A percentile compares a stretch with the other conserved stretches of the same genome.
Conservation (phyloP, 1,284 basidiomycete genomes). For the Fomitopsis schrenkii region DNA sequence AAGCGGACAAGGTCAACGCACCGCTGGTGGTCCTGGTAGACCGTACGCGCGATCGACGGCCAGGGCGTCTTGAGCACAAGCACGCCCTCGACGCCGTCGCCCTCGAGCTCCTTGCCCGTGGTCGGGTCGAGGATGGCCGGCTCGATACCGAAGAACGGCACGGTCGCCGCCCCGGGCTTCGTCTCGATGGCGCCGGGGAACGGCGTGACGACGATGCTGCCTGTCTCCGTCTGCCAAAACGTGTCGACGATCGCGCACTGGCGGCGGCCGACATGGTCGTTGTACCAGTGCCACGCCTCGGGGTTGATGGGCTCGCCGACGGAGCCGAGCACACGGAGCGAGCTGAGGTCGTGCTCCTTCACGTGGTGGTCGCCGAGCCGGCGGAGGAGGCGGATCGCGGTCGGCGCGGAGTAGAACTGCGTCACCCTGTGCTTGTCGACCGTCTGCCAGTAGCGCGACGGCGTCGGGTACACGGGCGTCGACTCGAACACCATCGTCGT, state of each 20-base stretch:
- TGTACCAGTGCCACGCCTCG: conserved; percentile 99
- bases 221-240: conserved; percentile 98
- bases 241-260: conserved; percentile 97
- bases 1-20: conserved; percentile 37
- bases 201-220: conserved; percentile 92
- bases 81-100: conserved; percentile 89
- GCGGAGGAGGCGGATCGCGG: conserved; percentile 90
- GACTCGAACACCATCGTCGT: conserved; percentile 95
- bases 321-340: conserved; percentile 84
- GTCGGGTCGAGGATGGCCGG: conserved; percentile 85
- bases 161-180: conserved; percentile 95
- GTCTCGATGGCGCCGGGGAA: conserved; percentile 94
- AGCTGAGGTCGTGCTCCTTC: conserved; percentile 79
- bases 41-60: conserved; percentile 95
- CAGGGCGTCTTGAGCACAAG: conserved; percentile 85
- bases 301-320: conserved; percentile 99
- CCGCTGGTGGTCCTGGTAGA: conserved; percentile 85
- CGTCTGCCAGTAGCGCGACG: conserved; percentile 95
- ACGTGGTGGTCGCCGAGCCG: conserved; percentile 88
- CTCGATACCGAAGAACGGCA: conserved; percentile 97
- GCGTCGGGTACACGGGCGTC: conserved; percentile 95
- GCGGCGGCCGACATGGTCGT: conserved; percentile 86
- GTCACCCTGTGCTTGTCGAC: conserved; percentile 94
- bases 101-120: conserved; percentile 72
- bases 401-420: conserved; percentile 92